These are phyloP conservation scores for Sorghum bicolor DNA, from an alignment of 176 grass and related monocot species.

Conservation along the genomic window DNA sequence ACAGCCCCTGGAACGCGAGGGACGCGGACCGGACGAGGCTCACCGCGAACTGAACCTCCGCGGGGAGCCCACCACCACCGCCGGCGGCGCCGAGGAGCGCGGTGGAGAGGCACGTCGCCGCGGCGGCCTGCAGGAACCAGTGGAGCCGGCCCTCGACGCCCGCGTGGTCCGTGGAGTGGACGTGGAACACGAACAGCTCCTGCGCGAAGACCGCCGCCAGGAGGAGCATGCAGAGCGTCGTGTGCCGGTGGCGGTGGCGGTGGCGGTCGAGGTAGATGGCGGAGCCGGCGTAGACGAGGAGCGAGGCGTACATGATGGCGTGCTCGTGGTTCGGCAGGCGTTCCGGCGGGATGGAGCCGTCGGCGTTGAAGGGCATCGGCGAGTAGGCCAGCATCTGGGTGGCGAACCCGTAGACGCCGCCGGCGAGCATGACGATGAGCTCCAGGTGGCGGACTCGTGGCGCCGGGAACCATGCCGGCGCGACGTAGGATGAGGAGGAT, in stretches of 20 bases:
- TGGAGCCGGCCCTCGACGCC: slow-evolving; percentile 72
- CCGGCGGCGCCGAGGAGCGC: slow-evolving; percentile 42
- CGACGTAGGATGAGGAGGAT: slow-evolving; percentile 23
- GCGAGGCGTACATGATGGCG: slow-evolving; percentile 49
- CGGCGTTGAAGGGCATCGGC: slow-evolving; percentile 48
- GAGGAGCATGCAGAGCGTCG: slow-evolving; percentile 31
- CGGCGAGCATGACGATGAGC: slow-evolving; percentile 44
- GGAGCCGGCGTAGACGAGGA: slow-evolving; percentile 45
- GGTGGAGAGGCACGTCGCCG: slow-evolving; percentile 41
- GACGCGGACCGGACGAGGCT: slow-evolving; percentile 51
- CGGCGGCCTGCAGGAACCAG: slow-evolving; percentile 61
- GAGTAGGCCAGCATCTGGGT: slow-evolving; percentile 40
- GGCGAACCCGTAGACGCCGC: slow-evolving; percentile 42
- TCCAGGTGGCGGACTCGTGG: slow-evolving; percentile 48
- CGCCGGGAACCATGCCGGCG: slow-evolving; percentile 55
- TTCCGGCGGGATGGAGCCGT: slow-evolving; percentile 56
- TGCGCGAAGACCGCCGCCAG: slow-evolving; percentile 48
- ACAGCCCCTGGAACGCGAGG: slow-evolving; percentile 57
- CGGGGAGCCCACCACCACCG: neutral
- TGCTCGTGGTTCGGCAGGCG: slow-evolving; percentile 76
- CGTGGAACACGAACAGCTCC: slow-evolving; percentile 61
- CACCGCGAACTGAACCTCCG: slow-evolving; percentile 43
- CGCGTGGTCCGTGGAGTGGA: slow-evolving; percentile 65
- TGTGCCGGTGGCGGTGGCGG: neutral
- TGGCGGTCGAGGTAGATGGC: slow-evolving; percentile 52